Evolutionary conservation across 2,329 filamentous ascomycete species (phyloP).

Genomic region (Monilinia vaccinii-corymbosi): DNA sequence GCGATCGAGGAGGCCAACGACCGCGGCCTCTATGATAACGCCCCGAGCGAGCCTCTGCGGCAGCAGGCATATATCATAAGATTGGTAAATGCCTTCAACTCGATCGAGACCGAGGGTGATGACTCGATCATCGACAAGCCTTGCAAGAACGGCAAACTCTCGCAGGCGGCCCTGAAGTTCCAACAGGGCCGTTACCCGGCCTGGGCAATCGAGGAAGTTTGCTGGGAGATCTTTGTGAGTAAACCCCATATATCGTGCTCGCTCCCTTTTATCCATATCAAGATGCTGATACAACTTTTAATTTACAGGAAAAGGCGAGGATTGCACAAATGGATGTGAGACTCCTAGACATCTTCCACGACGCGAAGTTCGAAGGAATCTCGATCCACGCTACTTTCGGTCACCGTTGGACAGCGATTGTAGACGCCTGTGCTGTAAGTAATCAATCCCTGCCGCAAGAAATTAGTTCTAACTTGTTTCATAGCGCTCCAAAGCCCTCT

Average conservation of each 20-base stretch:
- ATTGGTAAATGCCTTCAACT: constrained; percentile 16
- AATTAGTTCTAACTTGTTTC: background rate
- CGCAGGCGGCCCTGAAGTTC: constrained; percentile 16
- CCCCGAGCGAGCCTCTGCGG: background rate
- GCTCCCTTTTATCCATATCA: background rate
- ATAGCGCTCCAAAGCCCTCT: constrained; percentile 19
- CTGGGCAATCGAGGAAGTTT: constrained; percentile 11
- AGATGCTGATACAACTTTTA: background rate
- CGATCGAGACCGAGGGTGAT: background rate
- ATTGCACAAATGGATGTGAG: constrained; percentile 9
- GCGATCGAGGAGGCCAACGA: background rate
- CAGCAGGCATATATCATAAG: constrained; percentile 5
- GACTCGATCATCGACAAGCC: constrained; percentile 17
- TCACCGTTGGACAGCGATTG: constrained; percentile 12
- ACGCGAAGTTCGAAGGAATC: constrained; percentile 8
- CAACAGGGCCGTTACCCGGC: constrained; percentile 9
- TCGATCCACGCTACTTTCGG: constrained; percentile 7
- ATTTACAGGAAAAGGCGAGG: constrained; percentile 7
- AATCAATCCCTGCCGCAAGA: background rate
- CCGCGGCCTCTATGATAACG: background rate
- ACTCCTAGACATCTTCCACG: constrained; percentile 12
- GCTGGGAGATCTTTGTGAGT: constrained; percentile 21
- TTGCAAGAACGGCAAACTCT: constrained; percentile 12
- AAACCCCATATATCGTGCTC: background rate
- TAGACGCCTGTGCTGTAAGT: constrained; percentile 14